Conservation (phyloP, 192 early-diverging fungal genomes). For the Coemansia sp. region DNA sequence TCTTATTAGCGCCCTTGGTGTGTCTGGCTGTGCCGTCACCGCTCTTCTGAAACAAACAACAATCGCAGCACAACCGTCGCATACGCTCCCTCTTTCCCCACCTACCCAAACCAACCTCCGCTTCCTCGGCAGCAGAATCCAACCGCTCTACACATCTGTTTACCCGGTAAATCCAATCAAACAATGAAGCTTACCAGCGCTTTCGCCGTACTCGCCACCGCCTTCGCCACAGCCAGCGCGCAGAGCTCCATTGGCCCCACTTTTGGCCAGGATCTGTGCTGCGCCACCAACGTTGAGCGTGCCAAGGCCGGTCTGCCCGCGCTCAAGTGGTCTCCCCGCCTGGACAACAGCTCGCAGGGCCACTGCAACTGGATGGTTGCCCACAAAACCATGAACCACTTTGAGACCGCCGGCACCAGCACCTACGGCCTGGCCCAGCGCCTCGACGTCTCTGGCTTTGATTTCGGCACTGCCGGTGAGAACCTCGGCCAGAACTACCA, state of each 20-base stretch:
- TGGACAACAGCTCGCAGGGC: constrained; percentile 20
- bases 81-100: background rate
- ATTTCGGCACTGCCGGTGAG: constrained; percentile 37
- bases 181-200: constrained; percentile 39
- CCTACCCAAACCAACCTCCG: too few relatives aligned
- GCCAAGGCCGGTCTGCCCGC: constrained; percentile 2
- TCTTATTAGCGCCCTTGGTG: constrained; percentile 6
- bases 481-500: constrained; percentile 31
- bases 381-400: constrained; percentile 12
- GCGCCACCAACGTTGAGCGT: constrained; percentile 40
- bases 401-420: constrained; percentile 2
- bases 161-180: background rate
- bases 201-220: constrained; percentile 15
- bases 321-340: constrained; percentile 25
- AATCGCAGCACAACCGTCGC: too few relatives aligned
- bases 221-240: constrained; percentile 10
- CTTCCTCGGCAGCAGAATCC: background rate
- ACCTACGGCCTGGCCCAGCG: constrained; percentile 20
- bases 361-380: constrained; percentile 25
- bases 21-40: constrained; percentile 35
- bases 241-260: constrained; percentile 13
- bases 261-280: constrained; percentile 39
- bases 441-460: constrained; percentile 8
- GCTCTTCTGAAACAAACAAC: too few relatives aligned
- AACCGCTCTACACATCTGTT: background rate